Evolutionary conservation across 1,284 basidiomycete genomes (phyloP).

Genomic region (Apiotrichum siamense): DNA sequence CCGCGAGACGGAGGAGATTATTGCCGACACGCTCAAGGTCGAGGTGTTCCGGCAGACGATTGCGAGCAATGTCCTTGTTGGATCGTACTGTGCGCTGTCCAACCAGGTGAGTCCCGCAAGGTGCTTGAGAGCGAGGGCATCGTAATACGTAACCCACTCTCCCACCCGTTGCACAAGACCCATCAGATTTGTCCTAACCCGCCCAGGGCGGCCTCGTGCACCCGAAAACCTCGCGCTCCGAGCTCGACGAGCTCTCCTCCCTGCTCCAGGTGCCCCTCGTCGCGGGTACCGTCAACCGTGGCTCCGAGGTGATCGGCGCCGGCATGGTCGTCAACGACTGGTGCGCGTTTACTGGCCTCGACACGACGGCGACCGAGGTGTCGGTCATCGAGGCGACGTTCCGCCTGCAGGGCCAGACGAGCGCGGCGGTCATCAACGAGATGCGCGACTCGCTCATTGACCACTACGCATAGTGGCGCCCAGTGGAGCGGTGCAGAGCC

Average conservation of each 20-base stretch:
- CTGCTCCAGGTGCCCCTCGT: slow-evolving; percentile 92
- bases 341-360: slow-evolving; percentile 94
- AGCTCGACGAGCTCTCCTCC: slow-evolving; percentile 95
- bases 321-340: slow-evolving; percentile 98
- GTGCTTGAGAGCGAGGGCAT: too few relatives aligned
- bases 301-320: slow-evolving; percentile 94
- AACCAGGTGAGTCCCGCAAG: slow-evolving; percentile 54
- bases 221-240: slow-evolving; percentile 92
- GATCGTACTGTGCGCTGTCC: slow-evolving; percentile 87
- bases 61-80: slow-evolving; percentile 93
- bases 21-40: slow-evolving; percentile 97
- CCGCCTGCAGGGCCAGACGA: slow-evolving; percentile 83
- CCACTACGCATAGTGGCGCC: slow-evolving; percentile 82
- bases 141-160: too few relatives aligned
- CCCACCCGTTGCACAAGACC: too few relatives aligned
- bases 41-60: slow-evolving; percentile 98
- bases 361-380: slow-evolving; percentile 97
- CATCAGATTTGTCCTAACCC: too few relatives aligned
- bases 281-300: slow-evolving; percentile 96
- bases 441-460: slow-evolving; percentile 92
- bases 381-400: slow-evolving; percentile 97
- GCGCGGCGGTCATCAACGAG: slow-evolving; percentile 80
- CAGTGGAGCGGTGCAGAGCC: too few relatives aligned
- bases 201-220: slow-evolving; percentile 90
- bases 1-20: slow-evolving; percentile 98